Base-by-base conservation (phyloP, 495 filamentous ascomycete genomes). In the Filosporella fistucella region DNA sequence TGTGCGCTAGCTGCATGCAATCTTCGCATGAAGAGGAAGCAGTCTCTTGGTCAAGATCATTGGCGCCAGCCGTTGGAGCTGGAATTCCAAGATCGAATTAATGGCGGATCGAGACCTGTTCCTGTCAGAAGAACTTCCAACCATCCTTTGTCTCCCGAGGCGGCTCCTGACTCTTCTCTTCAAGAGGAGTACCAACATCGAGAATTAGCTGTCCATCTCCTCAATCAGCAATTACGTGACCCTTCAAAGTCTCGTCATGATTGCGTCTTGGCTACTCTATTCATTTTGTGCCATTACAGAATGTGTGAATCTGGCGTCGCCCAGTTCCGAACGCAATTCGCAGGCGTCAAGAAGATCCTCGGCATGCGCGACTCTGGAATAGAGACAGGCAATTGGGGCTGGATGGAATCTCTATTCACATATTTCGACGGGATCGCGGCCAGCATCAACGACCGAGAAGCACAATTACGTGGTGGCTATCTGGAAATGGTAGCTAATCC, bases 321-420 rank as follows among this genome's bases (percentile, higher is more conserved):
- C 3, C 88, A 91, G 58, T 96, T 96, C 67, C 85, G 89, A 45
- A 91, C 89, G 0, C 91, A 96, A 59, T 91, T 97, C 56, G 89
- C 89, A 1, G 91, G 91, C 1, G 91, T 96, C 41, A 93, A 91
- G 62, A 91, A 93, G 70, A 81, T 97, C 39, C 79, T 96, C 10
- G 77, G 84, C 10, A 81, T 97, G 67, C 78, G 91, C 44, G 76
- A 85, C 51, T 78, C 80, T 20, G 78, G 76, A 23, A 70, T 76
- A 16, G 85, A 89, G 43, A 80, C 88, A 24, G 84, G 81, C 33
- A 73, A 75, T 37, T 78, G 76, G 52, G 69, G 75, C 4, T 97
- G 91, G 91, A 89, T 96, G 71, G 89, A 95, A 50, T 83, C 88
- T n/a, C 81, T 96, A 59, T 96, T 96, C 59, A 93, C 89, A 13